Evolutionary conservation across 164 flowering plant genomes (phyloP).

Genomic region (Piper betle): DNA sequence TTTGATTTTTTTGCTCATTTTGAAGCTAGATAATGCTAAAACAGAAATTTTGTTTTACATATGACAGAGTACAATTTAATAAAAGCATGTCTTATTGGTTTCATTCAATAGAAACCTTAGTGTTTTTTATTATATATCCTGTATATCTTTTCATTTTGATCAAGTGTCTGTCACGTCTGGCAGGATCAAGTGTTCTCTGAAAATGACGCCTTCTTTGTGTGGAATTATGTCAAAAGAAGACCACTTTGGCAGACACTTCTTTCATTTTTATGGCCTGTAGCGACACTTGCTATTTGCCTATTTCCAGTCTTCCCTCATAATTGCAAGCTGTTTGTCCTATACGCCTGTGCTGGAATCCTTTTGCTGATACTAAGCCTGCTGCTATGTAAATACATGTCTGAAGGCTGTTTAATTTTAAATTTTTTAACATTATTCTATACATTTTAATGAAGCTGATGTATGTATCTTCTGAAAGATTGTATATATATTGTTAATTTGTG

Average conservation of each 20-base stretch:
- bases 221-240: constrained; percentile 79
- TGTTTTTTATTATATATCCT: neutral
- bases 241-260: constrained; percentile 98
- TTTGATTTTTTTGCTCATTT: too few species aligned
- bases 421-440: too few species aligned
- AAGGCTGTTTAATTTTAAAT: too few species aligned
- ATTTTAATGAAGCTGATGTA: too few species aligned
- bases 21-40: too few species aligned
- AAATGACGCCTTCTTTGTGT: constrained; percentile 91
- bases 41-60: too few species aligned
- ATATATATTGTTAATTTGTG: too few species aligned
- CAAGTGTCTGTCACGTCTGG: neutral
- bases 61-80: too few species aligned
- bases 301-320: constrained; percentile 94
- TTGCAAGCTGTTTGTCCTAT: constrained; percentile 72
- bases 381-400: constrained; percentile 35
- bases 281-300: constrained; percentile 95
- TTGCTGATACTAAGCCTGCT: constrained; percentile 60
- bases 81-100: too few species aligned
- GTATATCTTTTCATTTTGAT: too few species aligned
- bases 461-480: too few species aligned
- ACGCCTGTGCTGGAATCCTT: constrained; percentile 81
- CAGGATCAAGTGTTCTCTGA: constrained; percentile 93
- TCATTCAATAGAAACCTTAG: neutral
- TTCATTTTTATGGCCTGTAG: constrained; percentile 86